These are phyloP conservation scores for Amphirosellinia nigrospora DNA, from an alignment of 495 filamentous ascomycete genomes.

Conservation along the genomic window DNA sequence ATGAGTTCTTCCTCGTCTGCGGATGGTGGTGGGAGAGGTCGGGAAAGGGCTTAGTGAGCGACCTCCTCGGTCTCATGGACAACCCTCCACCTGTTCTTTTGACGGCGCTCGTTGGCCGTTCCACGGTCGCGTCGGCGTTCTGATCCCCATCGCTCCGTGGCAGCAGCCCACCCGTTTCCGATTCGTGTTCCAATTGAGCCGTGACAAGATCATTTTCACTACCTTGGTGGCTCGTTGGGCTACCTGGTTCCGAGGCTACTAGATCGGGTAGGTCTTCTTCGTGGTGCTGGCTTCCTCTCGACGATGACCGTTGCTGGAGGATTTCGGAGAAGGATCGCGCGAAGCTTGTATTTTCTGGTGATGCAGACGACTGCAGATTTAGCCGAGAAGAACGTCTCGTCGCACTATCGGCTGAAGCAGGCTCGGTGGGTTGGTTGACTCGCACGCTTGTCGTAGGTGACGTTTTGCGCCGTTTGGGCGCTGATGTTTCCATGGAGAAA, in stretches of 20 bases:
- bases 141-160: background rate
- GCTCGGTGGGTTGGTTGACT: constrained; percentile 25
- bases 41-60: constrained; percentile 43
- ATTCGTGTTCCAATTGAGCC: constrained; percentile 9
- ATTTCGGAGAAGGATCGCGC: constrained; percentile 68
- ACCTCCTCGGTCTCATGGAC: constrained; percentile 35
- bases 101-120: constrained; percentile 27
- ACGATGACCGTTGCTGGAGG: constrained; percentile 53
- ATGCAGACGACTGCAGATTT: constrained; percentile 65
- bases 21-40: constrained; percentile 48
- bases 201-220: constrained; percentile 7
- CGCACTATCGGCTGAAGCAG: constrained; percentile 34
- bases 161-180: background rate
- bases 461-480: constrained; percentile 69
- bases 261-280: constrained; percentile 29
- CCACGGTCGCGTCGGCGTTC: background rate
- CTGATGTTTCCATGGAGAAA: constrained; percentile 58
- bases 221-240: constrained; percentile 5
- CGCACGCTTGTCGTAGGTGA: constrained; percentile 48
- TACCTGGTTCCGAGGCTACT: constrained; percentile 30
- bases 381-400: constrained; percentile 30
- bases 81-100: constrained; percentile 32
- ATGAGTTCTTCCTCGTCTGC: constrained; percentile 52
- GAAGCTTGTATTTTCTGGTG: constrained; percentile 68
- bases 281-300: constrained; percentile 39